Evolutionary conservation across 805 yeast species (phyloP).

Genomic region (Candida oleophila): DNA sequence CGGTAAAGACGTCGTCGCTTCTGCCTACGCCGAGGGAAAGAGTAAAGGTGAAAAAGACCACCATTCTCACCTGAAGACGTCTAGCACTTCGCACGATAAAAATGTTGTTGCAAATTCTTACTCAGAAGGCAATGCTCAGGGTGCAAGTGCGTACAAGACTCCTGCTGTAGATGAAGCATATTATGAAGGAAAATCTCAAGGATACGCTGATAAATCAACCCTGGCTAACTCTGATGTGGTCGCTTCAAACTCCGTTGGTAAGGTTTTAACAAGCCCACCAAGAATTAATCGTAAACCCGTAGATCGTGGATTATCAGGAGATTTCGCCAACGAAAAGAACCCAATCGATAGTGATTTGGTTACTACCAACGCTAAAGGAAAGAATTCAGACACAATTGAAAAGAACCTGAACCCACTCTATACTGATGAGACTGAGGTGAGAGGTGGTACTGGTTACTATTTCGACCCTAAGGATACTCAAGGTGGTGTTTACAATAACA

Average conservation of each 20-base stretch:
- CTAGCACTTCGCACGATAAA: conserved; percentile 2
- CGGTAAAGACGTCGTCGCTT: conserved; percentile 10
- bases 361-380: conserved; percentile 1
- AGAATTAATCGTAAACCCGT: conserved; percentile 26
- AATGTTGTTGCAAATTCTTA: not conserved
- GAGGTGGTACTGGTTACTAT: conserved; percentile 29
- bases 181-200: conserved; percentile 4
- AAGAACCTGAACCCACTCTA: conserved; percentile 25
- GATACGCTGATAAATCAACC: not conserved
- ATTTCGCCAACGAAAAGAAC: conserved; percentile 30
- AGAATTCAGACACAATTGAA: not conserved
- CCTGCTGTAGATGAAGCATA: conserved; percentile 5
- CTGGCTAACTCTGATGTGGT: conserved; percentile 5
- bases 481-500: conserved; percentile 25
- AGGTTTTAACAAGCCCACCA: conserved; percentile 30
- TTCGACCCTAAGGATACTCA: conserved; percentile 38
- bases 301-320: conserved; percentile 28
- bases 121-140: not conserved
- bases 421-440: conserved; percentile 27
- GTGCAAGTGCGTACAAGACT: not conserved
- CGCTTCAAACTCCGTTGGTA: conserved; percentile 20
- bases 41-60: conserved; percentile 14
- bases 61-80: conserved; percentile 7
- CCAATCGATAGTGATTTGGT: conserved; percentile 27
- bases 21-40: conserved; percentile 21